Evolutionary conservation across 169 alveolate genomes (phyloP), one percentile per base, ranked within the genome.

Genomic region (Amoebophrya sp.): DNA sequence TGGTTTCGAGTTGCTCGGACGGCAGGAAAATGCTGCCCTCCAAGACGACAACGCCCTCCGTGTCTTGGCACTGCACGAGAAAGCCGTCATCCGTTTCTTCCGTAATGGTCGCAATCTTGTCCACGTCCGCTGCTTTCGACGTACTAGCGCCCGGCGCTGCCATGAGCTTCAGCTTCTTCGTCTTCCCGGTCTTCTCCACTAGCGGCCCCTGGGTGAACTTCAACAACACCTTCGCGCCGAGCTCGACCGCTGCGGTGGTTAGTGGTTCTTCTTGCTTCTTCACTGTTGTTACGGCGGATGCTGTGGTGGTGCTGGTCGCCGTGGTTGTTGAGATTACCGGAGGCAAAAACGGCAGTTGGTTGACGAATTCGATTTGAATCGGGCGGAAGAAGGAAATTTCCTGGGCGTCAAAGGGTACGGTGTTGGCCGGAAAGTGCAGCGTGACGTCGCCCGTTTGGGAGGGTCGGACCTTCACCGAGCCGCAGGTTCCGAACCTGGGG

Each of bases 21-120:
- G 83, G 83, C 12, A 66, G 83, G 83, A 25, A 66, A n/a, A 66
- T 66, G 83, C 83, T 66, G 29, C 83, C 83, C 83, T 66, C 83
- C 39, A 66, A n/a, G 1, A 66, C 18, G 35, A 66, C 83, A 1
- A 0, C 18, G 29, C 83, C 83, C 83, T 12, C 83, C 83, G 32
- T 25, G 38, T 66, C 83, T 25, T 25, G 83, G 83, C 83, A 66
- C 39, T n/a, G 83, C 7, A 66, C 83, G 83, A n/a, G 18, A 66
- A 66, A 66, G 1, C 83, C 83, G 7, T 66, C 83, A 0, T 66
- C 83, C 39, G 83, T 25, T 25, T 66, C 83, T 25, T 66, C 39
- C 35, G 35, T 1, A 66, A 66, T 66, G 35, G 32, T 1, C 35
- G 83, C 83, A n/a, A 66, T n/a, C 83, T 66, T 66, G 23, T 41